Percentiles rank a stretch among this genome's conserved stretches.
Conservation (phyloP, 495 filamentous ascomycete genomes). For the Neurospora sp. region DNA sequence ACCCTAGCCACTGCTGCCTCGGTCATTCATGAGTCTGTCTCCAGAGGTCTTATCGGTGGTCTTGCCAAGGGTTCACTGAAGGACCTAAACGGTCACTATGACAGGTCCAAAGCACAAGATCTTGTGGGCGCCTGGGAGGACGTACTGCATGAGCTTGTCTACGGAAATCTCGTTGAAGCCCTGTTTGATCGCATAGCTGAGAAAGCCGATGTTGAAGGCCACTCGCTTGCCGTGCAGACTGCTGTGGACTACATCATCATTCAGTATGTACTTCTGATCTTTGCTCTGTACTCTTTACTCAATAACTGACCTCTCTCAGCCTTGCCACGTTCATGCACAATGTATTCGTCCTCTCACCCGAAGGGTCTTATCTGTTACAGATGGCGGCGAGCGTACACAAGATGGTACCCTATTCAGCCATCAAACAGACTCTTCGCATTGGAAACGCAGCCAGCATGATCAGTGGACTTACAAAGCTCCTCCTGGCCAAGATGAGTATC, state of each 20-base stretch:
- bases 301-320: constrained; percentile 20
- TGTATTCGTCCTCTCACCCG: constrained; percentile 49
- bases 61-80: constrained; percentile 24
- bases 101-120: constrained; percentile 42
- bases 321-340: constrained; percentile 56
- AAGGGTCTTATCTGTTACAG: constrained; percentile 52
- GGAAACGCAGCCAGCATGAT: constrained; percentile 64
- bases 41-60: constrained; percentile 46
- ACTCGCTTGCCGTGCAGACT: constrained; percentile 43
- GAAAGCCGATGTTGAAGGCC: constrained; percentile 45
- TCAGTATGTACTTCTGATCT: constrained; percentile 29
- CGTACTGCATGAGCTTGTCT: constrained; percentile 44
- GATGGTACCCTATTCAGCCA: constrained; percentile 49
- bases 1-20: constrained; percentile 54
- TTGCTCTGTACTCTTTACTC: neutral
- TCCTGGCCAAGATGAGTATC: constrained; percentile 55
- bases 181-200: constrained; percentile 44
- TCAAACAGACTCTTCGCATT: constrained; percentile 52
- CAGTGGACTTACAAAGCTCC: constrained; percentile 49
- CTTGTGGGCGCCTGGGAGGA: constrained; percentile 47
- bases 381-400: constrained; percentile 47
- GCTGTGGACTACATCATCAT: constrained; percentile 48
- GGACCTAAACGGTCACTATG: constrained; percentile 35
- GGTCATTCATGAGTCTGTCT: constrained; percentile 49
- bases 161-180: constrained; percentile 48